Percentiles rank a stretch among this genome's conserved stretches.
These are phyloP conservation scores for Annulohypoxylon maeteangense DNA, from an alignment of 495 filamentous ascomycete genomes.

Conservation along the genomic window DNA sequence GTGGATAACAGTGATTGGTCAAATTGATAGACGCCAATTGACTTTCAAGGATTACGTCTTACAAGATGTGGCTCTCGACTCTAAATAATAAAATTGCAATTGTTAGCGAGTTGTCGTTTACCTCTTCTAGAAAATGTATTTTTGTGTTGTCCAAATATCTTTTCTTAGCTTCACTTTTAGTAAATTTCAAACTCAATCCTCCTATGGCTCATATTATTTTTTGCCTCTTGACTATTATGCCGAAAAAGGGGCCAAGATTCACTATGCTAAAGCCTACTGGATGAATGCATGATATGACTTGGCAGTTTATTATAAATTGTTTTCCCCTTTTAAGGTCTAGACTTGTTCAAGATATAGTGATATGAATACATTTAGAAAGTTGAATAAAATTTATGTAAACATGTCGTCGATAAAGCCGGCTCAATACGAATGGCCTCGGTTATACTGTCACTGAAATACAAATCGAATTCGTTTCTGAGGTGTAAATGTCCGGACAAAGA, in stretches of 20 bases:
- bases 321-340: neutral
- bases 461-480: neutral
- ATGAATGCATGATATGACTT: conserved; percentile 3
- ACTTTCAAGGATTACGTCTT: neutral
- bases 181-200: neutral
- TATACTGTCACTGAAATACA: neutral
- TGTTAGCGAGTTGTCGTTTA: conserved; percentile 1
- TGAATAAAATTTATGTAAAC: conserved; percentile 1
- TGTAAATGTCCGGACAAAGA: neutral
- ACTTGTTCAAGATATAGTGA: neutral
- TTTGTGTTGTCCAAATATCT: neutral
- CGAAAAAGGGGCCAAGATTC: neutral
- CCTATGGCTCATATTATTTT: neutral
- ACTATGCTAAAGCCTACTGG: neutral
- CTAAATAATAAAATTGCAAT: neutral
- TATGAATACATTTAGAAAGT: neutral
- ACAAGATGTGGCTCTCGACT: conserved; percentile 1
- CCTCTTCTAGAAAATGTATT: neutral
- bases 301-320: conserved; percentile 6
- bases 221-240: neutral
- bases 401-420: neutral
- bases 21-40: conserved; percentile 17
- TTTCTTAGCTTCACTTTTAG: neutral
- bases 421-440: neutral
- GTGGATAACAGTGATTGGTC: conserved; percentile 11